Evolutionary conservation across 2,329 filamentous ascomycete genomes (phyloP).

Genomic region (Aspergillus fumigatus): DNA sequence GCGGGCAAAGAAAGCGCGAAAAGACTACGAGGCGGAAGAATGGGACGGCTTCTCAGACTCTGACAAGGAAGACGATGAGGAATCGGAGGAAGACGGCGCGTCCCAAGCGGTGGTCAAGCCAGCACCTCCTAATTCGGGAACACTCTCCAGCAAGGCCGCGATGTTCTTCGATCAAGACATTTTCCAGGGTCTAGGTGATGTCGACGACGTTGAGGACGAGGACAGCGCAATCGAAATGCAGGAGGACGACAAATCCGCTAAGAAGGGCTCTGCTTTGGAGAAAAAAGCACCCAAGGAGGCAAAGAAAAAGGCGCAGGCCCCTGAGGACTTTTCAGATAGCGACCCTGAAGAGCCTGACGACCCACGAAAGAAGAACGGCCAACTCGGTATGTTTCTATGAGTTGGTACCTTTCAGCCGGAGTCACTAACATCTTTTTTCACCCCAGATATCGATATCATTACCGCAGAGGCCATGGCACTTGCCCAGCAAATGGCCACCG

Average conservation of each 20-base stretch:
- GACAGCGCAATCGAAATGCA: slow-evolving; percentile 37
- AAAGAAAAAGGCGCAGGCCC: slow-evolving; percentile 21
- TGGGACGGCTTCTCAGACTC: slow-evolving; percentile 83
- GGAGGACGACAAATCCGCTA: slow-evolving; percentile 20
- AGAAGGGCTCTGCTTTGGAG: slow-evolving; percentile 15
- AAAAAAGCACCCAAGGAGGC: slow-evolving; percentile 21
- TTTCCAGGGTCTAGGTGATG: slow-evolving; percentile 74
- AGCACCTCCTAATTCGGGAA: slow-evolving; percentile 32
- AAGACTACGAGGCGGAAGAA: slow-evolving; percentile 77
- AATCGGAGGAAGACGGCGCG: slow-evolving; percentile 57
- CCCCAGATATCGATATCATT: slow-evolving; percentile 87
- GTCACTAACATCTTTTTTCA: slow-evolving; percentile 15
- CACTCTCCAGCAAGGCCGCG: slow-evolving; percentile 77
- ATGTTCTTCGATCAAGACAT: slow-evolving; percentile 94
- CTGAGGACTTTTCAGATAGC: slow-evolving; percentile 33
- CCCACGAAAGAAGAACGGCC: slow-evolving; percentile 38
- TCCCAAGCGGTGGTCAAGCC: slow-evolving; percentile 28
- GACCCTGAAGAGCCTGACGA: slow-evolving; percentile 33
- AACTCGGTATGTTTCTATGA: slow-evolving; percentile 36
- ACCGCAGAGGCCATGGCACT: slow-evolving; percentile 99
- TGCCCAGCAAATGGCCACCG: slow-evolving; percentile 84
- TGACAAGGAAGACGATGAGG: slow-evolving; percentile 50
- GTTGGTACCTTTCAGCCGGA: slow-evolving; percentile 15
- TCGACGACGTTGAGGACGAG: slow-evolving; percentile 54
- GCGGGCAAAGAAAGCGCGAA: slow-evolving; percentile 81